phyloP scores from a whole-genome alignment of 495 filamentous ascomycete species.

The Lophium mytilinum region DNA sequence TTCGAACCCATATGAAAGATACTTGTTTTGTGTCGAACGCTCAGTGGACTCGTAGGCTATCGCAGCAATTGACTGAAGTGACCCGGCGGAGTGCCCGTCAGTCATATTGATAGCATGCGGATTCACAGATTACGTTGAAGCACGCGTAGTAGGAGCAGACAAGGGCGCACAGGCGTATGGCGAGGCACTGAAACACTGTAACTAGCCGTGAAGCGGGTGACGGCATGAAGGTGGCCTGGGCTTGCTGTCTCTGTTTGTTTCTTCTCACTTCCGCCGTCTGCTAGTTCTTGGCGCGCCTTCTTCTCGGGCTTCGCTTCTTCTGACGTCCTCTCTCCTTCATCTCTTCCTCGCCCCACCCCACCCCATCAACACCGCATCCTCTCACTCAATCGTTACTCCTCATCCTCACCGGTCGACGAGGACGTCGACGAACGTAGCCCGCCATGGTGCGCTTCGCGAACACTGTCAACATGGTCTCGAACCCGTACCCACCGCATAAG shows the following conservation, averaged over 20 bases:
- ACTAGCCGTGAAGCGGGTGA: neutral
- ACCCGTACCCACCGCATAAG: slow-evolving; percentile 10
- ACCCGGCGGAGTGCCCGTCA: no score
- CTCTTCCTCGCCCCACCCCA: neutral
- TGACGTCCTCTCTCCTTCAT: neutral
- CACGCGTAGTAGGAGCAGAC: no score
- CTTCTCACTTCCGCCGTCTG: neutral
- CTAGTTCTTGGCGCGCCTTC: neutral
- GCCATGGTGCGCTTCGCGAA: slow-evolving; percentile 3
- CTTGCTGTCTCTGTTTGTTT: no score
- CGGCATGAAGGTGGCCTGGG: no score
- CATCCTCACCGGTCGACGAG: no score
- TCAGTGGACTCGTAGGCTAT: no score
- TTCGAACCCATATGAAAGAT: no score
- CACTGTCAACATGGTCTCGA: slow-evolving; percentile 4
- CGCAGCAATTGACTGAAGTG: no score
- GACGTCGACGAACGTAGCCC: neutral
- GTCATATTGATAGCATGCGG: no score
- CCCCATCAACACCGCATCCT: neutral
- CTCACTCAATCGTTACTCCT: neutral
- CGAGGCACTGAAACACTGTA: neutral
- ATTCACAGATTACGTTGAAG: no score
- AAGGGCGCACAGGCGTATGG: no score
- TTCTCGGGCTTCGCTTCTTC: neutral
- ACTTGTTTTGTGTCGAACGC: no score